These are phyloP conservation scores for Zhuliangozyma blackwelliae DNA, from an alignment of 1,139 yeast genomes.

Conservation along the genomic window DNA sequence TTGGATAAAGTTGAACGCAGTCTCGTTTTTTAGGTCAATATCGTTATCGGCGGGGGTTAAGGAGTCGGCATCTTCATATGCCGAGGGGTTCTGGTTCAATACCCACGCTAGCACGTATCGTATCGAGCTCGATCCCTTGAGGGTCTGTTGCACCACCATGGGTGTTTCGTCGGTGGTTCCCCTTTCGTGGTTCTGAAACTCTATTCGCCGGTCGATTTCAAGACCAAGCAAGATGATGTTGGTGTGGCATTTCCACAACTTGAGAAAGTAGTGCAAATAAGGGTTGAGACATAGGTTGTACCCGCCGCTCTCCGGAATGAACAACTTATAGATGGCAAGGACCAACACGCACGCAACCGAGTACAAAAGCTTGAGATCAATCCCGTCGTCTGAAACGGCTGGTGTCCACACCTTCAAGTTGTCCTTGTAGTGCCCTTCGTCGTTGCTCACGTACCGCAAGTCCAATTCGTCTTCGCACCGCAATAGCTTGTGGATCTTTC, in stretches of 20 bases:
- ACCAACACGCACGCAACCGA: conserved; percentile 49
- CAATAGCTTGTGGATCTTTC: conserved; percentile 34
- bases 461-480: conserved; percentile 47
- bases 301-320: conserved; percentile 23
- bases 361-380: conserved; percentile 43
- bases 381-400: conserved; percentile 23
- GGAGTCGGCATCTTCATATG: conserved; percentile 16
- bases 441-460: conserved; percentile 42
- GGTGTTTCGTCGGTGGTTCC: conserved; percentile 39
- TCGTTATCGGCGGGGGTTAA: conserved; percentile 22
- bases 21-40: conserved; percentile 53
- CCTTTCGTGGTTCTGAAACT: conserved; percentile 36
- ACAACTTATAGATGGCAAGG: conserved; percentile 50
- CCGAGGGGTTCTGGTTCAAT: conserved; percentile 44
- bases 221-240: conserved; percentile 52
- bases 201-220: conserved; percentile 60
- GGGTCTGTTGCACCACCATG: conserved; percentile 42
- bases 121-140: conserved; percentile 62
- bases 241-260: conserved; percentile 63
- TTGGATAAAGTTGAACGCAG: conserved; percentile 52
- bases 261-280: conserved; percentile 50
- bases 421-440: conserved; percentile 38
- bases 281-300: conserved; percentile 53
- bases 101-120: conserved; percentile 59
- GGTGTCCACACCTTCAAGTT: conserved; percentile 47